Percentiles rank a stretch among this genome's conserved stretches.
These are phyloP conservation scores for Ambrosia hybrid DNA, from an alignment of 140 eudicot species.

Conservation along the genomic window DNA sequence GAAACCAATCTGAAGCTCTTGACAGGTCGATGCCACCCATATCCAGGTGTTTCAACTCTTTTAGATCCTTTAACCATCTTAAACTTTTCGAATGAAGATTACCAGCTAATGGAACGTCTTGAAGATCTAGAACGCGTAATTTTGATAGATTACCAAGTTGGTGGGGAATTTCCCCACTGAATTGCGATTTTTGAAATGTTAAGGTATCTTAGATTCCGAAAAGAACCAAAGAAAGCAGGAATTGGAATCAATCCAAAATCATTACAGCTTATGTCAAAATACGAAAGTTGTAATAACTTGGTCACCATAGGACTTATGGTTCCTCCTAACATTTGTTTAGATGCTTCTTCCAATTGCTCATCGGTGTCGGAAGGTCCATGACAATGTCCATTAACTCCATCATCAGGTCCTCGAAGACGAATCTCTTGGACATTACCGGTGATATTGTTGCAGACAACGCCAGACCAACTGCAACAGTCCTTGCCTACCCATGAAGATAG, in stretches of 20 bases:
- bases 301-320: slow-evolving; percentile 28
- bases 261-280: slow-evolving; percentile 30
- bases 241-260: slow-evolving; percentile 22
- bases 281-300: slow-evolving; percentile 5
- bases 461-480: slow-evolving; percentile 36
- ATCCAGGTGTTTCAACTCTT: slow-evolving; percentile 27
- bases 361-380: slow-evolving; percentile 18
- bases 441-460: slow-evolving; percentile 30
- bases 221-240: slow-evolving; percentile 31
- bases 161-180: slow-evolving; percentile 26
- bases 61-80: slow-evolving; percentile 36
- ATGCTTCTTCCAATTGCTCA: slow-evolving; percentile 21
- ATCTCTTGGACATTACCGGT: slow-evolving; percentile 24
- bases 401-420: slow-evolving; percentile 31
- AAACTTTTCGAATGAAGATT: slow-evolving; percentile 19
- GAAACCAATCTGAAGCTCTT: slow-evolving; percentile 29
- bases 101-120: background rate
- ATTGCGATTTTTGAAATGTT: slow-evolving; percentile 26
- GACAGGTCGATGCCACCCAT: slow-evolving; percentile 16
- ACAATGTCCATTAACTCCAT: slow-evolving; percentile 13
- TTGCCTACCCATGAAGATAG: slow-evolving; percentile 37
- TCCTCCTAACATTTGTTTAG: slow-evolving; percentile 34
- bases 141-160: slow-evolving; percentile 31
- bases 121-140: slow-evolving; percentile 21
- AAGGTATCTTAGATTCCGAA: slow-evolving; percentile 30